Percentiles rank a stretch among this genome's conserved stretches.
Evolutionary conservation across 371 early-diverging fungal species (phyloP).

Genomic region (Umbelopsis sp.): DNA sequence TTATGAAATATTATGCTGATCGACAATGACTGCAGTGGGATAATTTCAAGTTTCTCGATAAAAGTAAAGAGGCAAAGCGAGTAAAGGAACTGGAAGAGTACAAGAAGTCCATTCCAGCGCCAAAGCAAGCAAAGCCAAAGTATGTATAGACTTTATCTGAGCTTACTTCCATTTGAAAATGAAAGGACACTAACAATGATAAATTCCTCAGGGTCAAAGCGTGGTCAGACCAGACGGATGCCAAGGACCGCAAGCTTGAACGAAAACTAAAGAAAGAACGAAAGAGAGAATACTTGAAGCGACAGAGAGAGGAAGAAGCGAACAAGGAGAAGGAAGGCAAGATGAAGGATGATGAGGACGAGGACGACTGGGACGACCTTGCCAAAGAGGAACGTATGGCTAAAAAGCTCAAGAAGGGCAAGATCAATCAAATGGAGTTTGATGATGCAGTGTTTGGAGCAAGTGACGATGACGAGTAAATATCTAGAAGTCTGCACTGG

Average conservation of each 20-base stretch:
- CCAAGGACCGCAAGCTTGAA: slow-evolving; percentile 65
- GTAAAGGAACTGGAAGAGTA: slow-evolving; percentile 58
- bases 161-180: background rate
- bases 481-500: background rate
- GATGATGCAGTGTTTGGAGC: slow-evolving; percentile 42
- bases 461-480: slow-evolving; percentile 18
- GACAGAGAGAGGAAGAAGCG: slow-evolving; percentile 41
- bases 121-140: slow-evolving; percentile 24
- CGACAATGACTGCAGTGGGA: slow-evolving; percentile 37
- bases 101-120: slow-evolving; percentile 31
- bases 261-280: slow-evolving; percentile 72
- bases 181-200: background rate
- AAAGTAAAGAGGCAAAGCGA: slow-evolving; percentile 78
- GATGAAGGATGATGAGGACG: slow-evolving; percentile 31
- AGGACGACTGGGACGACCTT: slow-evolving; percentile 60
- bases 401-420: slow-evolving; percentile 59
- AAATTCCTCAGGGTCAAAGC: slow-evolving; percentile 38
- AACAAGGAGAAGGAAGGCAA: slow-evolving; percentile 23
- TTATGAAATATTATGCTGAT: background rate
- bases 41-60: slow-evolving; percentile 68
- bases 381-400: slow-evolving; percentile 54
- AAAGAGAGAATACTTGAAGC: slow-evolving; percentile 59
- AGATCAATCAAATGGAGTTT: slow-evolving; percentile 53
- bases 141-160: slow-evolving; percentile 27
- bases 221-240: slow-evolving; percentile 78